Conservation (phyloP, 148 eudicot genomes). For the Limonium bicolor region DNA sequence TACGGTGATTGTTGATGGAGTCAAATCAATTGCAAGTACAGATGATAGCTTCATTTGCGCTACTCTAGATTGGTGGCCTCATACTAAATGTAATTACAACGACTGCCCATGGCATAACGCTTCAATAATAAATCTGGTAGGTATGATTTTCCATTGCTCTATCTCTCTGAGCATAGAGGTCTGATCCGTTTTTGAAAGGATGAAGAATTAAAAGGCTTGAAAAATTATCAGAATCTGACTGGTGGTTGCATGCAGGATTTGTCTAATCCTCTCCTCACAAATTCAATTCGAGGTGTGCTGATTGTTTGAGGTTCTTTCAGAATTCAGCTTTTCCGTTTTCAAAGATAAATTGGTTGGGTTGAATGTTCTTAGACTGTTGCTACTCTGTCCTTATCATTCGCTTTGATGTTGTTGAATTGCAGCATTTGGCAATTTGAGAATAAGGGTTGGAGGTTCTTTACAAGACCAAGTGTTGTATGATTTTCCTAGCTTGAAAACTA, state of each 20-base stretch:
- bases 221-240: not conserved
- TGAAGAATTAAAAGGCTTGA: no score
- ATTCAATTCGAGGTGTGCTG: conserved; percentile 59
- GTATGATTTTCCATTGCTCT: no score
- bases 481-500: conserved; percentile 34
- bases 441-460: conserved; percentile 89
- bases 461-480: conserved; percentile 75
- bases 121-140: conserved; percentile 67
- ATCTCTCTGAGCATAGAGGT: no score
- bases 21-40: conserved; percentile 33
- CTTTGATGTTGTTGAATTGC: conserved; percentile 8
- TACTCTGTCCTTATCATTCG: not conserved
- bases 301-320: not conserved
- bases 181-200: no score
- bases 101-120: conserved; percentile 82
- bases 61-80: conserved; percentile 98
- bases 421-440: conserved; percentile 69
- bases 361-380: not conserved
- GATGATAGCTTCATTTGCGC: conserved; percentile 69
- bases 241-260: conserved; percentile 35
- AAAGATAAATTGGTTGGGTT: not conserved
- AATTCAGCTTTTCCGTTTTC: not conserved
- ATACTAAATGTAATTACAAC: conserved; percentile 58
- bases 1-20: conserved; percentile 35
- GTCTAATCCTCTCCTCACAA: conserved; percentile 52